Conservation (phyloP, 768 basidiomycete genomes). For the Multifurca ochricompacta region DNA sequence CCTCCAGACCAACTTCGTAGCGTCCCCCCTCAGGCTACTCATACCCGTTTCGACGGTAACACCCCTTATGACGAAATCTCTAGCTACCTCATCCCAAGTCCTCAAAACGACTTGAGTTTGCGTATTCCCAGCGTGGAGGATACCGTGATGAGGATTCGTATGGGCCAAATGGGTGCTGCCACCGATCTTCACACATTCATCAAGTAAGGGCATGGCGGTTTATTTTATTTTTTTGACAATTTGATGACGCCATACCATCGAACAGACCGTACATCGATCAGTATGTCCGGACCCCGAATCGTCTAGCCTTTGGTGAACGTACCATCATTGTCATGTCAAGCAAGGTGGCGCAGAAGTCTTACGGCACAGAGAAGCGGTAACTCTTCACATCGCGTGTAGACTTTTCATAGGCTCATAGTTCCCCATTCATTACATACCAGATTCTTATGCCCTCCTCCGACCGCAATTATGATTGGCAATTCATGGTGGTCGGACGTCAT, state of each 20-base stretch:
- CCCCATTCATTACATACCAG: constrained; percentile 32
- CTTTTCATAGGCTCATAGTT: background rate
- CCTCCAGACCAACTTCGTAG: constrained; percentile 53
- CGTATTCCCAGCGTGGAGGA: constrained; percentile 58
- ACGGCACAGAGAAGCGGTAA: constrained; percentile 90
- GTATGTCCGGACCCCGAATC: constrained; percentile 77
- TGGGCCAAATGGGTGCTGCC: constrained; percentile 45
- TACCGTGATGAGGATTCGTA: constrained; percentile 55
- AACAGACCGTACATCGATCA: constrained; percentile 73
- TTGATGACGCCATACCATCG: constrained; percentile 10
- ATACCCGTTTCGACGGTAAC: constrained; percentile 48
- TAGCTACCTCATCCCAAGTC: constrained; percentile 44
- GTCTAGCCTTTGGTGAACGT: constrained; percentile 85
- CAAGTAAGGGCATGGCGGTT: constrained; percentile 38
- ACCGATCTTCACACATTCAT: constrained; percentile 77
- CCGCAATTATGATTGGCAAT: constrained; percentile 88
- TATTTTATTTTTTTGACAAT: background rate
- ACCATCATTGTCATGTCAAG: constrained; percentile 97
- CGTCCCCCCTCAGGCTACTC: constrained; percentile 65
- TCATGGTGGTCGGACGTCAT: constrained; percentile 88
- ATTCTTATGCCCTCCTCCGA: constrained; percentile 90
- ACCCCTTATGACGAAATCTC: constrained; percentile 52
- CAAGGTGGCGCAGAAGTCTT: constrained; percentile 95
- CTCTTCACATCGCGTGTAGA: constrained; percentile 20
- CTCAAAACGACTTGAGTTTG: constrained; percentile 49